Conservation (phyloP, 169 alveolate species). For the Eimeria acervulina region DNA sequence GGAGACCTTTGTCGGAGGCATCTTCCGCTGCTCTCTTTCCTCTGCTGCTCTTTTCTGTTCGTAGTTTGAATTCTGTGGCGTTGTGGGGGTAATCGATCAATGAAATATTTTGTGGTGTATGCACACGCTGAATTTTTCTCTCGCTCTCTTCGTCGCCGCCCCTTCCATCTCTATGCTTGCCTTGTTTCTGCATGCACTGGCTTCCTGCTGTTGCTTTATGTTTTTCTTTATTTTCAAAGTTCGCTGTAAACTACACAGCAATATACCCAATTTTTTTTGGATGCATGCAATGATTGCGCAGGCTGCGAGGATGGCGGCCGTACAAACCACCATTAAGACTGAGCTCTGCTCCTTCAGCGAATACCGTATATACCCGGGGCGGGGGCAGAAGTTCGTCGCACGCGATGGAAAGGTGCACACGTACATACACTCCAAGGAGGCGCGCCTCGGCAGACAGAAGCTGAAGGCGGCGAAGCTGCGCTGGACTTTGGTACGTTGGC, state of each 20-base stretch:
- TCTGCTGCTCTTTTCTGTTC: not conserved
- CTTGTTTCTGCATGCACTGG: not conserved
- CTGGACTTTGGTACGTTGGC: slow-evolving; percentile 94
- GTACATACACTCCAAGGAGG: slow-evolving; percentile 95
- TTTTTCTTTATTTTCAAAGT: not conserved
- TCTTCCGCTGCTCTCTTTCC: not conserved
- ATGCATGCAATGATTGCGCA: not conserved
- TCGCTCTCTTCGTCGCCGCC: not conserved
- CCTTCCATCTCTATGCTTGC: not conserved
- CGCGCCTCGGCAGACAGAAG: slow-evolving; percentile 95
- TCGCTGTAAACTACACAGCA: not conserved
- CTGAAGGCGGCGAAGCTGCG: slow-evolving; percentile 97
- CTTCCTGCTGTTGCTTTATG: not conserved
- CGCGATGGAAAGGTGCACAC: slow-evolving; percentile 97
- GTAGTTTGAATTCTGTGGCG: not conserved
- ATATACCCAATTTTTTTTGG: not conserved
- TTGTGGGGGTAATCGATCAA: not conserved
- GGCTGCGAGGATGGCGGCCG: slow-evolving; percentile 80
- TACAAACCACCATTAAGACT: slow-evolving; percentile 93
- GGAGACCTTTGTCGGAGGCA: not conserved
- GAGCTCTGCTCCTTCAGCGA: slow-evolving; percentile 98
- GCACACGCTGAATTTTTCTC: too few relatives aligned
- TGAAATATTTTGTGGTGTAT: not conserved
- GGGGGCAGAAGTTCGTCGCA: slow-evolving; percentile 97
- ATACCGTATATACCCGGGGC: slow-evolving; percentile 99